phyloP scores from a whole-genome alignment of 257 asterid species.

The Anisodus acutangulus region DNA sequence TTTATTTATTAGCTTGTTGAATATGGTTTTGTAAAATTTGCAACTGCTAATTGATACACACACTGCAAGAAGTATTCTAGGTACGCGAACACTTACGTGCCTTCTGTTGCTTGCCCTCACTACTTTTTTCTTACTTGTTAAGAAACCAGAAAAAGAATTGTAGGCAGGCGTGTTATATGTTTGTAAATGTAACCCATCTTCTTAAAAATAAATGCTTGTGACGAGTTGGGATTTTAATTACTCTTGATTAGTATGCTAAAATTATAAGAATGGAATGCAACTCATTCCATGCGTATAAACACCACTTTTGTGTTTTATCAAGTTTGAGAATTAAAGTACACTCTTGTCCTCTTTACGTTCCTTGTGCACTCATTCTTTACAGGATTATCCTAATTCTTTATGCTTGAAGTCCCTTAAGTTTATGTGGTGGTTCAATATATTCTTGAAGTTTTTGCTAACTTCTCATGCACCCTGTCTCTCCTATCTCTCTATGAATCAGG shows the following conservation, averaged over 20 bases:
- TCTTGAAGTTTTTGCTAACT: conserved; percentile 4
- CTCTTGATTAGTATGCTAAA: conserved; percentile 8
- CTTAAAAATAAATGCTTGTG: neutral
- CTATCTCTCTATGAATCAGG: conserved; percentile 46
- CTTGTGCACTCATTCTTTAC: neutral
- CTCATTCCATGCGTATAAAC: neutral
- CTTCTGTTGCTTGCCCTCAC: conserved; percentile 2
- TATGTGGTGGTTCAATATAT: neutral
- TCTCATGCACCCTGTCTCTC: neutral
- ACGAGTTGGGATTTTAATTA: neutral
- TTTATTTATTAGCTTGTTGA: neutral
- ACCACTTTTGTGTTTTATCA: neutral
- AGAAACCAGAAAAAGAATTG: neutral
- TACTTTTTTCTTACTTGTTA: neutral
- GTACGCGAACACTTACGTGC: neutral
- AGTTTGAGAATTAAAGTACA: conserved; percentile 18
- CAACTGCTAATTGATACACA: conserved; percentile 3
- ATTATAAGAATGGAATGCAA: neutral
- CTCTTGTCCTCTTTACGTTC: conserved; percentile 4
- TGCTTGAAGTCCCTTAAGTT: neutral
- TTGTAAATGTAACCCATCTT: neutral
- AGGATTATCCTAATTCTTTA: conserved; percentile 20
- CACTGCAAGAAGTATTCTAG: neutral
- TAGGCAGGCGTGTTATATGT: neutral
- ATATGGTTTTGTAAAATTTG: neutral